These are phyloP conservation scores for Pueraria montana DNA, from an alignment of 306 rosid species.

Conservation along the genomic window DNA sequence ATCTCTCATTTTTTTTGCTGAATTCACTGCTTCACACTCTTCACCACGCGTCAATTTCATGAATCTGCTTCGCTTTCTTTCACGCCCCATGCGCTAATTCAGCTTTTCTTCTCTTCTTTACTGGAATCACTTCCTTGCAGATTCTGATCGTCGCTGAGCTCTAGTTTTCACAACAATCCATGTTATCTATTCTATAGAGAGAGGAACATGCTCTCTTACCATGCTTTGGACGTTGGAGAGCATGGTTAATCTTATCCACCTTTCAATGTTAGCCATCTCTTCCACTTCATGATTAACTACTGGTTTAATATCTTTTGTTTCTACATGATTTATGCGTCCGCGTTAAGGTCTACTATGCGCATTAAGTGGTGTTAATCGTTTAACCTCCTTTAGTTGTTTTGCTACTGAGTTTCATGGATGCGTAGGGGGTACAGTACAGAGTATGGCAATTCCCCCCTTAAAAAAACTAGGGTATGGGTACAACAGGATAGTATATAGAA, in stretches of 20 bases:
- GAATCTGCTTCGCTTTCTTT: neutral
- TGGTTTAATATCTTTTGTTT: slow-evolving; percentile 25
- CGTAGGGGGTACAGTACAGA: neutral
- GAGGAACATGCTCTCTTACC: slow-evolving; percentile 40
- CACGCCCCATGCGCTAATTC: neutral
- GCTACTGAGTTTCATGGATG: neutral
- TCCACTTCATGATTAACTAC: neutral
- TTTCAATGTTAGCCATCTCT: slow-evolving; percentile 41
- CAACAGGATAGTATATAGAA: neutral
- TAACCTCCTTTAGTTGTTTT: neutral
- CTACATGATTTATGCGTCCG: slow-evolving; percentile 3
- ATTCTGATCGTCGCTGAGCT: slow-evolving; percentile 34
- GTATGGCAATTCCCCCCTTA: too few relatives aligned
- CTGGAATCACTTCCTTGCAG: slow-evolving; percentile 41
- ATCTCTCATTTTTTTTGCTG: neutral
- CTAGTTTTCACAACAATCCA: slow-evolving; percentile 2
- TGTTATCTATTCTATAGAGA: slow-evolving; percentile 3
- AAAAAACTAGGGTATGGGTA: neutral
- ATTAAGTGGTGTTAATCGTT: neutral
- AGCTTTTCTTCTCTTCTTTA: slow-evolving; percentile 1
- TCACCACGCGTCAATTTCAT: neutral
- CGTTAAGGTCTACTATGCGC: neutral
- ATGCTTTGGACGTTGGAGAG: slow-evolving; percentile 39
- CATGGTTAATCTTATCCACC: slow-evolving; percentile 42
- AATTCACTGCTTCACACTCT: slow-evolving; percentile 1